Conservation (phyloP, 768 basidiomycete species). For the Tephrocybe rancida region DNA sequence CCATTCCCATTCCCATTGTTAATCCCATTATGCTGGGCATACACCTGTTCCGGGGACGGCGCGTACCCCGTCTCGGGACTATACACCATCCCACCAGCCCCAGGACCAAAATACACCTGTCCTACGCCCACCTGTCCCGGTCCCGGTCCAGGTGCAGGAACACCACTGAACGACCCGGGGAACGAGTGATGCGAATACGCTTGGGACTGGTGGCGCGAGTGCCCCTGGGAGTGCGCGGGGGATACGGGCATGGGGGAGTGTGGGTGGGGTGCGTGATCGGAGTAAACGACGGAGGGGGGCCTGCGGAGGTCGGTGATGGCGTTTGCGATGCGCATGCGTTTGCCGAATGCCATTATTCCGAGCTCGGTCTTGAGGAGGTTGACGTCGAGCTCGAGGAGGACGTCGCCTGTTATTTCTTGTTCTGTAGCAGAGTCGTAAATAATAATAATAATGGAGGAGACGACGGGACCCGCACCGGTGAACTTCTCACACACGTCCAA, state of each 20-base stretch:
- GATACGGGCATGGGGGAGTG: conserved; percentile 20
- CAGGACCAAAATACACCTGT: neutral
- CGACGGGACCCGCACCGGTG: conserved; percentile 56
- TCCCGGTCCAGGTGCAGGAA: neutral
- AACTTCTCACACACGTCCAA: conserved; percentile 84
- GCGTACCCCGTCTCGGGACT: neutral
- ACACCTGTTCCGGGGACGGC: neutral
- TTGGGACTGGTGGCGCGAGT: conserved; percentile 46
- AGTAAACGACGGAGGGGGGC: conserved; percentile 63
- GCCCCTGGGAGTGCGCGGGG: conserved; percentile 35
- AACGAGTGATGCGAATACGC: conserved; percentile 48
- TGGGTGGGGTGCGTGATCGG: conserved; percentile 39
- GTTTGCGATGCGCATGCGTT: conserved; percentile 90
- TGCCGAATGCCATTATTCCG: conserved; percentile 92
- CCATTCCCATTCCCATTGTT: conserved; percentile 10
- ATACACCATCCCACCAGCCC: conserved; percentile 23
- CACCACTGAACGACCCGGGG: conserved; percentile 38
- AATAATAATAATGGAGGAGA: neutral
- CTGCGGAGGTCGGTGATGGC: conserved; percentile 87
- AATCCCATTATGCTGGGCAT: neutral
- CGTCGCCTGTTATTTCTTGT: conserved; percentile 98
- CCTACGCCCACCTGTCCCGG: conserved; percentile 6
- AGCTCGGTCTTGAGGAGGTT: conserved; percentile 92
- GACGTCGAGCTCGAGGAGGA: conserved; percentile 91
- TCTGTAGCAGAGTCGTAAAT: conserved; percentile 47